phyloP scores from a whole-genome alignment of 73 alveolate species.

The Paramecium sexaurelia region DNA sequence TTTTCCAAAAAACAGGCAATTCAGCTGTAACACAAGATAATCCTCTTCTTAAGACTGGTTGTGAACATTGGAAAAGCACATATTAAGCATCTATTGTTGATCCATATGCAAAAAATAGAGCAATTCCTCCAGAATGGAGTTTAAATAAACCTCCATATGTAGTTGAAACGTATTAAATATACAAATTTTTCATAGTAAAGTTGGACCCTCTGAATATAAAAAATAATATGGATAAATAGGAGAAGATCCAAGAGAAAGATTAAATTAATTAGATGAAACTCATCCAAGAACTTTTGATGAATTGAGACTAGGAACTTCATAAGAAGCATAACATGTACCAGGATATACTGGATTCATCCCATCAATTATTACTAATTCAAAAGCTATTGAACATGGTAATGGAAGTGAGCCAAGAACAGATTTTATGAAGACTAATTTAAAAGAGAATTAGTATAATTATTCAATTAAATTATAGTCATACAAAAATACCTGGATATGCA shows the following conservation, averaged over 20 bases:
- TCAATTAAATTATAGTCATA: slow-evolving; percentile 24
- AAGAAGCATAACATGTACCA: slow-evolving; percentile 60
- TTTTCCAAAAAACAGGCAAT: slow-evolving; percentile 12
- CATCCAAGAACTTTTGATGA: slow-evolving; percentile 54
- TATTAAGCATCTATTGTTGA: slow-evolving; percentile 62
- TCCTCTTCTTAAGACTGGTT: slow-evolving; percentile 60
- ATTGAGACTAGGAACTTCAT: slow-evolving; percentile 60
- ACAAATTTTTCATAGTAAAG: slow-evolving; percentile 24
- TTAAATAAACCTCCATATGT: slow-evolving; percentile 58
- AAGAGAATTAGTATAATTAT: slow-evolving; percentile 59
- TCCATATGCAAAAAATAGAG: slow-evolving; percentile 62
- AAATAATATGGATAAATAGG: slow-evolving; percentile 62
- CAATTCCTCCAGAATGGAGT: slow-evolving; percentile 62
- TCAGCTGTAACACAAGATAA: slow-evolving; percentile 47
- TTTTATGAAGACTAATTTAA: slow-evolving; percentile 53
- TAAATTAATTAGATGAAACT: slow-evolving; percentile 51
- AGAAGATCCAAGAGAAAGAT: slow-evolving; percentile 59
- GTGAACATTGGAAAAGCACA: slow-evolving; percentile 65
- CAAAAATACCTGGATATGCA: slow-evolving; percentile 70
- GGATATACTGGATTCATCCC: slow-evolving; percentile 69
- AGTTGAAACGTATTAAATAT: slow-evolving; percentile 59
- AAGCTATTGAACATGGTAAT: slow-evolving; percentile 64
- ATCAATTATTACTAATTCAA: slow-evolving; percentile 40
- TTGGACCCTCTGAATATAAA: slow-evolving; percentile 69
- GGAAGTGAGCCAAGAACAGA: slow-evolving; percentile 64